Conservation (phyloP, 2,329 filamentous ascomycete genomes). For the Coniochaeta sp. region DNA sequence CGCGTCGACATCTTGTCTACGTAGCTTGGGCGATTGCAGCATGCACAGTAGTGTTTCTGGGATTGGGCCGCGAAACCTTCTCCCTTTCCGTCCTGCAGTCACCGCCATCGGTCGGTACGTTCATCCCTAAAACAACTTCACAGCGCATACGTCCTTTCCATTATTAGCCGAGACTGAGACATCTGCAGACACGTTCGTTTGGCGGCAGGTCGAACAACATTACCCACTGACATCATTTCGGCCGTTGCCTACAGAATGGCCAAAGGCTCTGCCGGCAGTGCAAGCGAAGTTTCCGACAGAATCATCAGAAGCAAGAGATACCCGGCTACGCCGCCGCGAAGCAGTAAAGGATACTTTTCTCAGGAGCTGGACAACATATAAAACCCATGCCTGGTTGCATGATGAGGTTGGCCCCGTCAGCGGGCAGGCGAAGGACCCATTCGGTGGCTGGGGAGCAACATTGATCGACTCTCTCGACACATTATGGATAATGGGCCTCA, state of each 20-base stretch:
- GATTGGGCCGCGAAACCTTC: not conserved
- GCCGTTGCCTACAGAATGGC: conserved; percentile 20
- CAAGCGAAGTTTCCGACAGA: conserved; percentile 22
- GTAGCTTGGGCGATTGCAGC: not conserved
- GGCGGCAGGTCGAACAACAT: conserved; percentile 7
- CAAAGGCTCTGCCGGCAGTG: conserved; percentile 22
- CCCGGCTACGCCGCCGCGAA: conserved; percentile 17
- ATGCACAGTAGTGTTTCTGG: not conserved
- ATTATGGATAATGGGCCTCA: conserved; percentile 50
- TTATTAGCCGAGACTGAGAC: not conserved
- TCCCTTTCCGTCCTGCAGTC: too few relatives aligned
- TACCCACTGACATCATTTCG: conserved; percentile 20
- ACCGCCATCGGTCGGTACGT: too few relatives aligned
- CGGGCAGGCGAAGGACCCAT: conserved; percentile 5
- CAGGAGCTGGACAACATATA: conserved; percentile 36
- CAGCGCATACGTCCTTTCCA: too few relatives aligned
- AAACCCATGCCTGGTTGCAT: conserved; percentile 22
- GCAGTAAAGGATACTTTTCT: conserved; percentile 19
- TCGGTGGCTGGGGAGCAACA: conserved; percentile 14
- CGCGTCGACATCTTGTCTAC: not conserved
- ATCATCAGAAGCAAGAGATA: conserved; percentile 9
- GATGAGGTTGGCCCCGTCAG: conserved; percentile 13
- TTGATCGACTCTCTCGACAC: conserved; percentile 31
- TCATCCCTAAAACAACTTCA: too few relatives aligned
- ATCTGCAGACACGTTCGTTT: not conserved